A percentile compares a stretch with the other conserved stretches of the same genome.
phyloP scores from a whole-genome alignment of 495 filamentous ascomycete species.

The Penicilliopsis zonata region DNA sequence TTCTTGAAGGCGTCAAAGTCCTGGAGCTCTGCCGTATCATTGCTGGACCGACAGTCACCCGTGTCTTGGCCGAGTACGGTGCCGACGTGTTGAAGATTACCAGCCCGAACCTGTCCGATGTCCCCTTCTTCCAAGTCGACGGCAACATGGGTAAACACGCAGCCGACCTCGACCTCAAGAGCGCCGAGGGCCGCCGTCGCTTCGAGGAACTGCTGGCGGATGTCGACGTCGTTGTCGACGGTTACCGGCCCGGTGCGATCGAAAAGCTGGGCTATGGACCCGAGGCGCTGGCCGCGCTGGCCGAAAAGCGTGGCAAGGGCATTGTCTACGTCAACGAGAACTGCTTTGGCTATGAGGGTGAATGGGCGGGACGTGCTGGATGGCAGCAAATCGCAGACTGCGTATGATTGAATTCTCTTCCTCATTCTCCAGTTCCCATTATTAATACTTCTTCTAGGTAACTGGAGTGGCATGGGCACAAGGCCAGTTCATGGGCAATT shows the following conservation, averaged over 20 bases:
- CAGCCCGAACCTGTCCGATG: constrained; percentile 52
- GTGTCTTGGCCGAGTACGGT: constrained; percentile 55
- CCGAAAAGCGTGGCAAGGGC: constrained; percentile 41
- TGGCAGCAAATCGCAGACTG: constrained; percentile 46
- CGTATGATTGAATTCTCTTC: constrained; percentile 32
- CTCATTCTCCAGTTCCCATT: constrained; percentile 18
- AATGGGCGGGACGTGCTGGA: constrained; percentile 38
- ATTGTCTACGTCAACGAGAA: constrained; percentile 62
- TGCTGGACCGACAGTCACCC: constrained; percentile 49
- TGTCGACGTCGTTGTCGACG: constrained; percentile 51
- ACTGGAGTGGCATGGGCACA: constrained; percentile 64
- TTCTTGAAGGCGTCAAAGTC: constrained; percentile 33
- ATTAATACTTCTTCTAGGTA: constrained; percentile 21
- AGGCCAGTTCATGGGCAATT: constrained; percentile 56
- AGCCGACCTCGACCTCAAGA: constrained; percentile 47
- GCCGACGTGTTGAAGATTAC: constrained; percentile 61
- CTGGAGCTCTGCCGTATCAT: constrained; percentile 58
- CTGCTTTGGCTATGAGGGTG: constrained; percentile 52
- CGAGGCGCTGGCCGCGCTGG: constrained; percentile 36
- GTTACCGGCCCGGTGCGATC: constrained; percentile 57
- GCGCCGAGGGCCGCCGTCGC: constrained; percentile 32
- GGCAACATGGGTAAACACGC: constrained; percentile 61
- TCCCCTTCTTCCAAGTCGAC: constrained; percentile 72
- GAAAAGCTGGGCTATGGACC: constrained; percentile 52
- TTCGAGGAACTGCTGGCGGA: constrained; percentile 49